These are phyloP conservation scores for Amesomyces nigricolor DNA, from an alignment of 2,329 filamentous ascomycete species.

Conservation along the genomic window DNA sequence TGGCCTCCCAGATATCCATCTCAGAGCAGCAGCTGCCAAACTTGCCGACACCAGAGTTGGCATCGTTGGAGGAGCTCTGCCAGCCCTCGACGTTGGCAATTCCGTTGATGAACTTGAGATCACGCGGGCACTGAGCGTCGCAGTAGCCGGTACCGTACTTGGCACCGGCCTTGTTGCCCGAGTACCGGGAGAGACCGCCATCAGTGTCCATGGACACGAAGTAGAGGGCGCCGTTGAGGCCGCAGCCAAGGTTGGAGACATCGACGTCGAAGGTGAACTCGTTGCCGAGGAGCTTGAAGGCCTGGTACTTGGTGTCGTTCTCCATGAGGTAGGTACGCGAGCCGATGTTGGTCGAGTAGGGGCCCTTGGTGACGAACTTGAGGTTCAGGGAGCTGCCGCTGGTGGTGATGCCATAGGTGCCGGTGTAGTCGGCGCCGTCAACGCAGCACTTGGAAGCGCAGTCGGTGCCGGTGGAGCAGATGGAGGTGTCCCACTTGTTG, in stretches of 20 bases:
- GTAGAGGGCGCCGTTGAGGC: constrained; percentile 67
- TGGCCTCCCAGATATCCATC: constrained; percentile 59
- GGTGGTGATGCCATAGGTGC: constrained; percentile 50
- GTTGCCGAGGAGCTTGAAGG: constrained; percentile 57
- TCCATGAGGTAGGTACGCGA: constrained; percentile 61
- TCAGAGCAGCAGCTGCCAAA: constrained; percentile 56
- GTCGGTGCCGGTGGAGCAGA: constrained; percentile 37
- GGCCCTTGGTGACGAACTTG: constrained; percentile 51
- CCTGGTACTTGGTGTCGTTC: constrained; percentile 56
- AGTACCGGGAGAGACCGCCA: constrained; percentile 47
- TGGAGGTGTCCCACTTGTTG: constrained; percentile 41
- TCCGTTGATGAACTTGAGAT: constrained; percentile 55
- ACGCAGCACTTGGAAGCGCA: constrained; percentile 48
- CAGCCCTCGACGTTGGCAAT: constrained; percentile 50
- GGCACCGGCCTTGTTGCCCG: constrained; percentile 47
- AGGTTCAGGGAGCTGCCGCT: constrained; percentile 47
- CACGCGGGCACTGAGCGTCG: constrained; percentile 48
- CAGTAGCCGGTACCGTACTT: constrained; percentile 54
- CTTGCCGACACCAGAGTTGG: constrained; percentile 48
- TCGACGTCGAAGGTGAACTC: constrained; percentile 71
- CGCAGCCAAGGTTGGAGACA: constrained; percentile 61
- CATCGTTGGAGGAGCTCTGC: constrained; percentile 46
- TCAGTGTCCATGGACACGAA: constrained; percentile 57
- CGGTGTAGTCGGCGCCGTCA: constrained; percentile 48
- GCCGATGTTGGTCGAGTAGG: constrained; percentile 43